phyloP scores from a whole-genome alignment of 2,329 filamentous ascomycete species.

The Amylocarpus encephaloides region DNA sequence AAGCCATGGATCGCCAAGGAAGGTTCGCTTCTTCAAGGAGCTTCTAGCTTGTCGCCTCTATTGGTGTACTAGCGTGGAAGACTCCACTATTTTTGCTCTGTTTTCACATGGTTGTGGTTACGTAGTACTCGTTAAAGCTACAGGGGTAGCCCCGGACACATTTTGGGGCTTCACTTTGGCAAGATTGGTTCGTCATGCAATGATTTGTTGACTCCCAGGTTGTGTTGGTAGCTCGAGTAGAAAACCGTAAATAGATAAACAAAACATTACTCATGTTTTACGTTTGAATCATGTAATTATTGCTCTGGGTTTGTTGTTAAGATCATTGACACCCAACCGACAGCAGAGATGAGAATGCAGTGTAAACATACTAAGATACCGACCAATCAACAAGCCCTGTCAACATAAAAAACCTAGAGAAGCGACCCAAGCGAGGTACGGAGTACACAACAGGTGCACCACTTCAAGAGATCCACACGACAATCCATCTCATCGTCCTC shows the following conservation, averaged over 20 bases:
- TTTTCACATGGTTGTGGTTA: no score
- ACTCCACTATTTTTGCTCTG: no score
- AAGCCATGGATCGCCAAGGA: neutral
- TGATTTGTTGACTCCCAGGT: constrained; percentile 16
- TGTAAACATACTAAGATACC: constrained; percentile 7
- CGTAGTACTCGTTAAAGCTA: neutral
- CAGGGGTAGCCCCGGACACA: neutral
- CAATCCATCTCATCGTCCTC: neutral
- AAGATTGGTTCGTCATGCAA: no score
- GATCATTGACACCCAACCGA: neutral
- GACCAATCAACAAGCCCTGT: constrained; percentile 1
- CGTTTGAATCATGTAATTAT: no score
- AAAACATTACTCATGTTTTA: neutral
- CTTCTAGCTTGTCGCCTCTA: no score
- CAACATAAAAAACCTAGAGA: neutral
- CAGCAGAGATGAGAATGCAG: constrained; percentile 5
- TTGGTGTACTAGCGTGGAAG: no score
- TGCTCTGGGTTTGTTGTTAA: no score
- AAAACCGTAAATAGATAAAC: neutral
- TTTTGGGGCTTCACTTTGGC: neutral
- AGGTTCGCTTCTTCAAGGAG: no score
- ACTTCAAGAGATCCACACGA: constrained; percentile 9
- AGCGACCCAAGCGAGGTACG: constrained; percentile 6
- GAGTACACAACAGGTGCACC: constrained; percentile 8
- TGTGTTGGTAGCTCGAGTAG: neutral